phyloP scores from a whole-genome alignment of 345 rosid species.

The Kandelia obovata region DNA sequence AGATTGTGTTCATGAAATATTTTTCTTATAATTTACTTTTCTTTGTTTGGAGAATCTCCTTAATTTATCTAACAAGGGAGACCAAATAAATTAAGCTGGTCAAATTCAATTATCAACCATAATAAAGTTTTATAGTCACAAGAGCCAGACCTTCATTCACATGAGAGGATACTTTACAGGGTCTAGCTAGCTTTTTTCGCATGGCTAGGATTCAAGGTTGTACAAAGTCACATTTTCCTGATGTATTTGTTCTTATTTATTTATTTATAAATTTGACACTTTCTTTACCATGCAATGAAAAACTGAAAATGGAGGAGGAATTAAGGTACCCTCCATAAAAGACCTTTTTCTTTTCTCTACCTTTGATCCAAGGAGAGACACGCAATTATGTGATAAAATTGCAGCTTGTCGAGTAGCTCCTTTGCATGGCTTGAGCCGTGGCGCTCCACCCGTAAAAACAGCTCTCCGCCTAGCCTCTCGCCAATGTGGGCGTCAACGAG shows the following conservation, averaged over 20 bases:
- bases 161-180: background rate
- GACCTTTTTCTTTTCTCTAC: background rate
- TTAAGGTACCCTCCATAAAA: too few relatives aligned
- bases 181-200: slow-evolving; percentile 6
- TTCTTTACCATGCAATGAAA: slow-evolving; percentile 6
- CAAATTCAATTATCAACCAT: too few relatives aligned
- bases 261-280: background rate
- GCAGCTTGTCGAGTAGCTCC: slow-evolving; percentile 70
- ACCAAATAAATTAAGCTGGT: too few relatives aligned
- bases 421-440: slow-evolving; percentile 65
- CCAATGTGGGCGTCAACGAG: slow-evolving; percentile 94
- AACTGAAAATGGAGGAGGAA: background rate
- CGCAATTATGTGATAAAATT: slow-evolving; percentile 82
- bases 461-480: slow-evolving; percentile 62
- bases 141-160: too few relatives aligned
- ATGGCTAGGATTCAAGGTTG: slow-evolving; percentile 30
- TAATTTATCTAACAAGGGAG: too few relatives aligned
- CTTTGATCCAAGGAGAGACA: slow-evolving; percentile 56
- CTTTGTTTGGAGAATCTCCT: too few relatives aligned
- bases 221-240: slow-evolving; percentile 15
- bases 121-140: too few relatives aligned
- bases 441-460: slow-evolving; percentile 57
- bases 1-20: too few relatives aligned
- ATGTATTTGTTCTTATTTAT: background rate
- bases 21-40: too few relatives aligned